Evolutionary conservation across 225 moss, liverwort and hornwort species (phyloP).

Genomic region (Pseudisothecium myosuroides): DNA sequence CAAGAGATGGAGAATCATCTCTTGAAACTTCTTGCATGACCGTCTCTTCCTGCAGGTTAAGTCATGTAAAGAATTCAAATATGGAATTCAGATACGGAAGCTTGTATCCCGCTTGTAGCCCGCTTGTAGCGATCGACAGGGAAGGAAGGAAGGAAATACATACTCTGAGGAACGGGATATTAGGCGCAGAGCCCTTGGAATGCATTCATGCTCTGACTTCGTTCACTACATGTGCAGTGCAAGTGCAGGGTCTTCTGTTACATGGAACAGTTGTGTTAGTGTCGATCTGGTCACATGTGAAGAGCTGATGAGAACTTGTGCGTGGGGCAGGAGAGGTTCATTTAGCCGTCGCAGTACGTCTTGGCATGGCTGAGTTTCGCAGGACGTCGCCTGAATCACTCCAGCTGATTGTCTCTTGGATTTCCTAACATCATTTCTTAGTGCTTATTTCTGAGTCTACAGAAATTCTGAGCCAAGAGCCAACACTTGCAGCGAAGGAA

Average conservation of each 20-base stretch:
- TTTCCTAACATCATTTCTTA: neutral
- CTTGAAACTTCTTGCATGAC: slow-evolving; percentile 45
- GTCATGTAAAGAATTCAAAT: neutral
- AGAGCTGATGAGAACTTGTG: no score
- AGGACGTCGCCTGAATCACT: neutral
- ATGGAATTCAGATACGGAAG: no score
- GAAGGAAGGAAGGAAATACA: neutral
- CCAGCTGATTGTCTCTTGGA: neutral
- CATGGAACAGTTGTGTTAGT: neutral
- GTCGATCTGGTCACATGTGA: neutral
- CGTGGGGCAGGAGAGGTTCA: neutral
- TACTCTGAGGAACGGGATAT: neutral
- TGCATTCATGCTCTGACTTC: neutral
- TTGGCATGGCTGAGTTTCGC: neutral
- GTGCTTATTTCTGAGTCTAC: neutral
- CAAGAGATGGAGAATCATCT: slow-evolving; percentile 24
- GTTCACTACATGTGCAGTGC: neutral
- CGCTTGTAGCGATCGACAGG: neutral
- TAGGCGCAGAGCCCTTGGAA: neutral
- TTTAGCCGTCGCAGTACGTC: neutral
- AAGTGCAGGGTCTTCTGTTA: neutral
- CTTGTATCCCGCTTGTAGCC: no score
- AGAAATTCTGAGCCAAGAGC: neutral
- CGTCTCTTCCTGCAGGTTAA: slow-evolving; percentile 52
- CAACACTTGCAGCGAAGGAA: neutral